A percentile compares a stretch with the other conserved stretches of the same genome.
Conservation (phyloP, 164 flowering plant species). For the Vitis rotundifolia region DNA sequence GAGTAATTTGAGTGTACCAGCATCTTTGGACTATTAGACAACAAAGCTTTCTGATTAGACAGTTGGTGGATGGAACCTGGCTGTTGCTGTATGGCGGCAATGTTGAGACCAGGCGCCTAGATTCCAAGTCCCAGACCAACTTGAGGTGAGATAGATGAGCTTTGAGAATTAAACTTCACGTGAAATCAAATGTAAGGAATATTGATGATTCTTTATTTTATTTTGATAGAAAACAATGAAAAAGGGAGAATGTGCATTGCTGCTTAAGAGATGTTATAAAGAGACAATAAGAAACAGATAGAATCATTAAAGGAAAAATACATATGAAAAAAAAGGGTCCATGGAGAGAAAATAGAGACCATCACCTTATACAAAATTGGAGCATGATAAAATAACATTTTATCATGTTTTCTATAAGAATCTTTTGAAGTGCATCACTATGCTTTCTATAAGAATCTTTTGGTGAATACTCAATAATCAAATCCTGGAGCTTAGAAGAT, state of each 20-base stretch:
- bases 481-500: conserved; percentile 47
- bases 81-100: conserved; percentile 54
- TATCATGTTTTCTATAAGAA: too few relatives aligned
- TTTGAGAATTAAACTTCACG: conserved; percentile 79
- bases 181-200: not conserved
- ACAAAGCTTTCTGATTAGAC: conserved; percentile 48
- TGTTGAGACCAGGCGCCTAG: conserved; percentile 53
- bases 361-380: not conserved
- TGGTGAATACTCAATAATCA: conserved; percentile 57
- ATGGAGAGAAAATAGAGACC: not conserved
- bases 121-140: conserved; percentile 73
- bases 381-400: too few relatives aligned
- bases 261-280: not conserved
- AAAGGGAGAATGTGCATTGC: too few relatives aligned
- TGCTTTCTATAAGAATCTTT: conserved; percentile 59
- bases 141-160: conserved; percentile 61
- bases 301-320: not conserved
- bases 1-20: conserved; percentile 39
- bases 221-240: too few relatives aligned
- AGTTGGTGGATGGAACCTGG: conserved; percentile 54
- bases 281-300: not conserved
- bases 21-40: conserved; percentile 48
- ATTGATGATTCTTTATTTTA: not conserved
- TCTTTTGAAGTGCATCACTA: conserved; percentile 70
- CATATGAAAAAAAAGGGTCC: too few relatives aligned